Conservation (phyloP, 1,284 basidiomycete genomes). For the Sphagnurus paluster region DNA sequence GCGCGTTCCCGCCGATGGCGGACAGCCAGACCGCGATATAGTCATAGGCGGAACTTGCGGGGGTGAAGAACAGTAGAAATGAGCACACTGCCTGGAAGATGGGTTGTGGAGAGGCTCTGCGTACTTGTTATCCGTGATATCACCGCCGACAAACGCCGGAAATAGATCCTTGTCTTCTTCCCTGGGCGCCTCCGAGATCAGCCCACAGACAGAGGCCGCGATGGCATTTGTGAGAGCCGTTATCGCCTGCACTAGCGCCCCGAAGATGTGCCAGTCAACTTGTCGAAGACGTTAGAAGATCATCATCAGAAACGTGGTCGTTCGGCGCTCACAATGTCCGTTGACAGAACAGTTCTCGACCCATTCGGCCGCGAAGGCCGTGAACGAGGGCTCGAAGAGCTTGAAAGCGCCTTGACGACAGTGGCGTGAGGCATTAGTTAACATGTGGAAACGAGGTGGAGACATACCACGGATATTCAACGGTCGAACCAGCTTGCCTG, state of each 20-base stretch:
- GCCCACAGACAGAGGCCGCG: conserved; percentile 29
- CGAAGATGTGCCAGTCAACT: conserved; percentile 62
- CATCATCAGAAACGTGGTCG: conserved; percentile 3
- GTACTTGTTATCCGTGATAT: conserved; percentile 18
- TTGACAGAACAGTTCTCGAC: conserved; percentile 49
- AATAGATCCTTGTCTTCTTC: conserved; percentile 23
- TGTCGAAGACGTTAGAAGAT: conserved; percentile 23
- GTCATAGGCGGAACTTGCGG: conserved; percentile 39
- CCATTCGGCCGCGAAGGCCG: conserved; percentile 52
- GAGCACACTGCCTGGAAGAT: too few relatives aligned
- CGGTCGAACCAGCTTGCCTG: conserved; percentile 52
- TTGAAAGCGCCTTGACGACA: conserved; percentile 45
- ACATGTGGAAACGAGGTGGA: background rate
- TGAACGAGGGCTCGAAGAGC: conserved; percentile 46
- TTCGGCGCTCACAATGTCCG: conserved; percentile 47
- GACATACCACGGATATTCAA: conserved; percentile 48
- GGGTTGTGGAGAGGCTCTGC: conserved; percentile 4
- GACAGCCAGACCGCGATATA: conserved; percentile 43
- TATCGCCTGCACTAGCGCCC: conserved; percentile 43
- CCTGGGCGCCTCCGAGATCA: too few relatives aligned
- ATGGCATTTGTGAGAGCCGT: conserved; percentile 42
- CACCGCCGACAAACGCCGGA: conserved; percentile 25
- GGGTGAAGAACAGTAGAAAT: background rate
- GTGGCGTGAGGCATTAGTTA: conserved; percentile 1
- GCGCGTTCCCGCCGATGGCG: conserved; percentile 27